Base-by-base conservation (phyloP, 805 yeast species). In the Starmerella powellii region DNA sequence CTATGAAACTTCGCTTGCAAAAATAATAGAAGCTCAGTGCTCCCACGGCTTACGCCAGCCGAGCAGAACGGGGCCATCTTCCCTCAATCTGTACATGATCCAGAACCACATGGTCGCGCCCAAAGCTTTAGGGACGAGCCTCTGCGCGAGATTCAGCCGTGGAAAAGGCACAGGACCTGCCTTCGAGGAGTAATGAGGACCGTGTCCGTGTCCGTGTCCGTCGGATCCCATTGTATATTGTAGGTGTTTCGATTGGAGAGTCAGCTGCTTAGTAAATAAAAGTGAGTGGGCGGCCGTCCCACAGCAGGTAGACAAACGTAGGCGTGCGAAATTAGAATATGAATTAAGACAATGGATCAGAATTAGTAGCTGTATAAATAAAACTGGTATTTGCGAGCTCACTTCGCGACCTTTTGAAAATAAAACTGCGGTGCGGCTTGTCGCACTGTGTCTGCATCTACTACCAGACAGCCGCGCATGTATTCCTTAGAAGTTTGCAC, bases 21-120 rank as follows among this genome's bases (percentile, higher is more conserved):
- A n/a, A n/a, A n/a, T n/a, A n/a, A n/a, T n/a, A n/a, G n/a, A n/a
- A n/a, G n/a, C n/a, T 36, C 35, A 52, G 50, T 64, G 67, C 38
- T 64, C 68, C 68, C 68, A 64, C 19, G 68, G 67, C 48, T 64
- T 63, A 37, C 58, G 48, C 59, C 63, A 52, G 44, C 64, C 67
- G 18, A 63, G 52, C 37, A 64, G 48, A 31, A 63, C 66, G 11
- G 65, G 64, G 31, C 59, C 66, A 28, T 64, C 67, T 58, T 80
- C 77, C 63, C 79, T 77, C 34, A 81, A 68, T 60, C 94, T 71
- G 70, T 80, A 83, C 57, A 84, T 70, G 48, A 84, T 72, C 82
- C 88, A 84, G 63, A 82, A 84, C 82, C 91, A 81, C 83, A 81
- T 78, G 41, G 86, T 71, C 31, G 88, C 94, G 10, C 94, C 94